Evolutionary conservation across 805 yeast genomes (phyloP), one percentile per base, ranked within the genome.

Genomic region (Kluyveromyces lactis): DNA sequence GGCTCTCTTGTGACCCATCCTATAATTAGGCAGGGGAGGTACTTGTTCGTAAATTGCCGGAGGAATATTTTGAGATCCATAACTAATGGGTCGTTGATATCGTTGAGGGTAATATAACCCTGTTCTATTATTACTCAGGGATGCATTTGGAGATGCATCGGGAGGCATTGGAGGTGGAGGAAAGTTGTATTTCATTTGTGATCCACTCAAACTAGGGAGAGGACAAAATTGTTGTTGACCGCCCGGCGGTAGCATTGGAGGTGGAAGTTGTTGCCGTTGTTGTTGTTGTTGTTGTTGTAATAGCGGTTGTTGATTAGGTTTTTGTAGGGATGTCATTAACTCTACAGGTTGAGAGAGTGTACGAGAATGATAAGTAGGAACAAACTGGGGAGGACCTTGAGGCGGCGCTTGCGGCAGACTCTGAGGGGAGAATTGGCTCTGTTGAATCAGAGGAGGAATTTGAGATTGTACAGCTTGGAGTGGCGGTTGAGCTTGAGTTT

Each of bases 1-100:
- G 4, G 60, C 43, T 34, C 60, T 47, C 41, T 56, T 46, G 35
- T 56, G 62, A 18, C 51, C 48, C 23, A 33, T 30, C 31, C 26
- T 19, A 26, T 37, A 23, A 39, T 13, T 28, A 9, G 38, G 21
- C 21, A 18, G 12, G 5, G 11, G 21, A 13, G 21, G n/a, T 5
- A 18, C 21, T 16, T 30, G 21, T 13, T 30, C n/a, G 21, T 30
- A 16, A 18, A 18, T 13, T n/a, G 18, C 15, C 10, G 16, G 15
- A 7, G 17, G 27, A 13, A 9, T 21, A 18, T 19, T 19, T 12
- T 18, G 16, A 21, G 27, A 9, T 8, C 18, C 16, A 15, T 33
- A 23, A 18, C 9, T 12, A 10, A 6, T 13, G n/a, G 27, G 36
- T 18, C 18, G 27, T n/a, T 8, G 16, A 21, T 33, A 33, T 21